These are phyloP conservation scores for Kluyveromyces marxianus DNA, from an alignment of 1,139 yeast species.

Conservation along the genomic window DNA sequence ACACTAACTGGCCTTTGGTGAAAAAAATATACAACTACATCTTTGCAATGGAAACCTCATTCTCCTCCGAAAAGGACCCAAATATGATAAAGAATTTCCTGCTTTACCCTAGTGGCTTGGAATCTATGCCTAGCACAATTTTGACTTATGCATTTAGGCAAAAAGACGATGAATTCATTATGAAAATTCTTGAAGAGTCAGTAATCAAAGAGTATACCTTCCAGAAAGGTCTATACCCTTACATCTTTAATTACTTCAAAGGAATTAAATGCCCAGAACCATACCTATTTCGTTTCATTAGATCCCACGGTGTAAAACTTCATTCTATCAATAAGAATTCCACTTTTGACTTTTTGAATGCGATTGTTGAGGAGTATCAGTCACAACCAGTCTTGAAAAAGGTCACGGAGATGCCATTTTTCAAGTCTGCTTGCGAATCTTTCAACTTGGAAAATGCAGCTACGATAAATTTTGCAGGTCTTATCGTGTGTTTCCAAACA, in stretches of 20 bases:
- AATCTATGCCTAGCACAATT: conserved; percentile 22
- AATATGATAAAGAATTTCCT: conserved; percentile 19
- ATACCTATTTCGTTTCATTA: conserved; percentile 28
- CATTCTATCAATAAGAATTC: conserved; percentile 6
- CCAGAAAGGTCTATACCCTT: conserved; percentile 28
- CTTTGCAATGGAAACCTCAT: conserved; percentile 25
- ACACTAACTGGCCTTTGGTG: conserved; percentile 26
- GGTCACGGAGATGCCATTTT: conserved; percentile 26
- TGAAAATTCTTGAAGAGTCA: conserved; percentile 34
- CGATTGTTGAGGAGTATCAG: conserved; percentile 19
- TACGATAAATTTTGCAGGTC: conserved; percentile 20
- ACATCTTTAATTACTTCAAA: conserved; percentile 28
- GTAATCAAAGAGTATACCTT: conserved; percentile 30
- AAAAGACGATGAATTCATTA: conserved; percentile 28
- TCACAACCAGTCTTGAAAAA: conserved; percentile 18
- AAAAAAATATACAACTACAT: conserved; percentile 32
- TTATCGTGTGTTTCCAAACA: conserved; percentile 20
- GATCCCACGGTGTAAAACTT: conserved; percentile 28
- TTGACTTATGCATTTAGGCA: conserved; percentile 28
- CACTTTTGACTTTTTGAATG: conserved; percentile 27
- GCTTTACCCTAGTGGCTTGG: conserved; percentile 21
- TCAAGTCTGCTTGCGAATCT: conserved; percentile 21
- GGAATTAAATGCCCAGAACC: conserved; percentile 27
- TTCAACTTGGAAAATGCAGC: conserved; percentile 15
- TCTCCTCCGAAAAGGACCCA: conserved; percentile 6